Evolutionary conservation across 805 yeast genomes (phyloP).

Genomic region (Candida wancherniae): DNA sequence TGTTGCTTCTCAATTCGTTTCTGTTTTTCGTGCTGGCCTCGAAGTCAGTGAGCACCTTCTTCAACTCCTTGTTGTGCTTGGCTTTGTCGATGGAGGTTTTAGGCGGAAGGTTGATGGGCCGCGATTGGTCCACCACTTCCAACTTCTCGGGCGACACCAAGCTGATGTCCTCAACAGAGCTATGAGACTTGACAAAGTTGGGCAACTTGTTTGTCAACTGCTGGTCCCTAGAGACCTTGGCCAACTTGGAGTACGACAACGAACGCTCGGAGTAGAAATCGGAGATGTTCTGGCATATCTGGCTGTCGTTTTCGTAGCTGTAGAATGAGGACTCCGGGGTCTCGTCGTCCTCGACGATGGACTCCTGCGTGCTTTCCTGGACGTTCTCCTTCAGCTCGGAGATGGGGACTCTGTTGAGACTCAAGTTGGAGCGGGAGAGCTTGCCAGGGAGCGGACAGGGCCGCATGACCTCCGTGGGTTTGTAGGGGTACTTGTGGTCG

Average conservation of each 20-base stretch:
- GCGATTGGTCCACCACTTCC: constrained; percentile 49
- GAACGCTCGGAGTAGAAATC: constrained; percentile 34
- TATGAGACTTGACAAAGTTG: constrained; percentile 34
- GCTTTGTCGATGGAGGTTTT: constrained; percentile 48
- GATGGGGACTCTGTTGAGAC: constrained; percentile 5
- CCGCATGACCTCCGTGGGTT: constrained; percentile 11
- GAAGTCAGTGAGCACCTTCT: constrained; percentile 38
- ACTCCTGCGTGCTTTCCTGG: constrained; percentile 2
- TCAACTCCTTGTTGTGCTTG: constrained; percentile 54
- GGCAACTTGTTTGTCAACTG: constrained; percentile 34
- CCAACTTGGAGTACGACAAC: constrained; percentile 28
- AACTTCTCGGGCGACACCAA: constrained; percentile 60
- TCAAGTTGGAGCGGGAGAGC: constrained; percentile 9
- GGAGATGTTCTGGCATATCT: constrained; percentile 34
- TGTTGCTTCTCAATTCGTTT: constrained; percentile 19
- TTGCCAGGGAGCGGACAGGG: constrained; percentile 20
- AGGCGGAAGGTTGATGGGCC: constrained; percentile 74
- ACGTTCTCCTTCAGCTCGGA: constrained; percentile 5
- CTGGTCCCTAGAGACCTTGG: constrained; percentile 30
- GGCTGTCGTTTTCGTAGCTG: constrained; percentile 25
- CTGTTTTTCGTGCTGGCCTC: constrained; percentile 26
- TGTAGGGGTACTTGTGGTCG: constrained; percentile 21
- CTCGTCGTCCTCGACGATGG: constrained; percentile 12
- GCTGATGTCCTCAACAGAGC: constrained; percentile 20
- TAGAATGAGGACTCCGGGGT: constrained; percentile 6